A percentile compares a stretch with the other conserved stretches of the same genome.
These are phyloP conservation scores for Stentor coeruleus DNA, from an alignment of 73 alveolate species.

Conservation along the genomic window DNA sequence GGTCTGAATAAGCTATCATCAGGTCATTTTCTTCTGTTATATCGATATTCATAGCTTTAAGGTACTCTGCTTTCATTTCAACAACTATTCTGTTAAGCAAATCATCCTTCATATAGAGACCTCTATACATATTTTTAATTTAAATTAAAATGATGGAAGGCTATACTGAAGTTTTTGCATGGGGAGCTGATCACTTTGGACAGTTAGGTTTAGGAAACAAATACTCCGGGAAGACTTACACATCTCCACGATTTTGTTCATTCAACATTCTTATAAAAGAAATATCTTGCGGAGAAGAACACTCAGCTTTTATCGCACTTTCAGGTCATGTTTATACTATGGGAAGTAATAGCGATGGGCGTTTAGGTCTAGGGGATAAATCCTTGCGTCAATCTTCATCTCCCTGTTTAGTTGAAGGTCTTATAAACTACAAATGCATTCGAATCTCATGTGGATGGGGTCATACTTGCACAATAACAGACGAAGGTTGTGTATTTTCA, in stretches of 20 bases:
- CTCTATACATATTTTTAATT: neutral
- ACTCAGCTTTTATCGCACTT: conserved; percentile 38
- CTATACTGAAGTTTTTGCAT: conserved; percentile 49
- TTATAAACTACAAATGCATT: conserved; percentile 36
- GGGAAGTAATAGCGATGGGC: conserved; percentile 36
- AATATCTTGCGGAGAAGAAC: conserved; percentile 55
- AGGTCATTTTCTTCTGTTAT: neutral
- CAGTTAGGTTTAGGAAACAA: conserved; percentile 49
- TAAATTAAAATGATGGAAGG: neutral
- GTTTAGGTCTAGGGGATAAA: conserved; percentile 29
- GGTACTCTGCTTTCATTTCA: no score
- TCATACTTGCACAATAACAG: conserved; percentile 76
- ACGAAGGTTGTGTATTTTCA: conserved; percentile 71
- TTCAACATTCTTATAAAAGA: conserved; percentile 44
- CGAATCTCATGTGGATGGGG: conserved; percentile 82
- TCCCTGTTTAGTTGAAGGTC: conserved; percentile 34
- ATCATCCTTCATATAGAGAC: no score
- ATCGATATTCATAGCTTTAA: neutral
- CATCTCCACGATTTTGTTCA: conserved; percentile 46
- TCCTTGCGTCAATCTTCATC: conserved; percentile 25
- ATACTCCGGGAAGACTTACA: conserved; percentile 30
- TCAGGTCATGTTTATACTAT: conserved; percentile 32
- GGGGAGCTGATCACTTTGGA: conserved; percentile 42
- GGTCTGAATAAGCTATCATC: neutral
- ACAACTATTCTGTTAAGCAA: no score